Evolutionary conservation across 495 filamentous ascomycete species (phyloP).

Genomic region (Daldinia childiae): DNA sequence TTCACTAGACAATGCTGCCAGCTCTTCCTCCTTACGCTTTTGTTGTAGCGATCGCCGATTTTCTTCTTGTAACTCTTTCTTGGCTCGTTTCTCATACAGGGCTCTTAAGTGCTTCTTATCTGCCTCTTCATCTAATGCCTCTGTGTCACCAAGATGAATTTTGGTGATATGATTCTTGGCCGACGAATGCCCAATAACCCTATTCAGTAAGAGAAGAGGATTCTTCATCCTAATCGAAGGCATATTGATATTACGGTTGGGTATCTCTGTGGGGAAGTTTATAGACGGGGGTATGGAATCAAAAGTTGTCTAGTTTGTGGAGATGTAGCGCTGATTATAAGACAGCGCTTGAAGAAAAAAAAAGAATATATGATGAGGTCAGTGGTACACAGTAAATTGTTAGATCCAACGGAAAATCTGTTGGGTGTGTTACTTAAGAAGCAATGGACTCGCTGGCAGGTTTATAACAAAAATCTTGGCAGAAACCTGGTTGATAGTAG

Average conservation of each 20-base stretch:
- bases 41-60: conserved; percentile 60
- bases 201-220: conserved; percentile 55
- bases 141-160: conserved; percentile 58
- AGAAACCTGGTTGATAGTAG: conserved; percentile 18
- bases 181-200: conserved; percentile 53
- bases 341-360: neutral
- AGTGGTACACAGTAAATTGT: neutral
- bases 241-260: conserved; percentile 37
- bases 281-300: neutral
- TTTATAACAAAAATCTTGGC: conserved; percentile 27
- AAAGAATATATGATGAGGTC: neutral
- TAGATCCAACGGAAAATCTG: neutral
- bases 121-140: conserved; percentile 52
- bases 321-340: neutral
- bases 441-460: neutral
- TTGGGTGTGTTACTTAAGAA: conserved; percentile 6
- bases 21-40: conserved; percentile 57
- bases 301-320: neutral
- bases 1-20: conserved; percentile 56
- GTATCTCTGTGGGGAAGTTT: neutral
- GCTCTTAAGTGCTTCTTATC: conserved; percentile 62
- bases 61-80: conserved; percentile 63
- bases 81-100: conserved; percentile 58
- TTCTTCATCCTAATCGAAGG: conserved; percentile 52
- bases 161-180: conserved; percentile 59